phyloP scores from a whole-genome alignment of 352 stramenopile species.

The Phytophthora boehmeriae region DNA sequence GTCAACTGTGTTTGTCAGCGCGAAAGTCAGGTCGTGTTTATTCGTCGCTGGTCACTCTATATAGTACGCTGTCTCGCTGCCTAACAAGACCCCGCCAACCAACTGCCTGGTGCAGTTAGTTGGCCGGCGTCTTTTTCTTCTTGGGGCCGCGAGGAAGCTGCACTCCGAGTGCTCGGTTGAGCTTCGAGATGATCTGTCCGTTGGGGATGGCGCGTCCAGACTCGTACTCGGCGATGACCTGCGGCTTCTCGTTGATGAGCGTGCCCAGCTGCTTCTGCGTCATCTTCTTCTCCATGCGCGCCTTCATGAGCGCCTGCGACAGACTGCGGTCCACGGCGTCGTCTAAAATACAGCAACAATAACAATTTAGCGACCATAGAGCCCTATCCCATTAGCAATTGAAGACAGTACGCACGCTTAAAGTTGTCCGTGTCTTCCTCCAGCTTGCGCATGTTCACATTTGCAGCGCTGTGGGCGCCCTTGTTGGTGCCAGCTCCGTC shows the following conservation, averaged over 20 bases:
- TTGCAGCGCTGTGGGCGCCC: constrained; percentile 75
- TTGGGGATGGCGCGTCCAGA: constrained; percentile 98
- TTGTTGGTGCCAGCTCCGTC: constrained; percentile 85
- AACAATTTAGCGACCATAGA: no score
- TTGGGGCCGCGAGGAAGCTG: constrained; percentile 81
- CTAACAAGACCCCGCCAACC: constrained; percentile 24
- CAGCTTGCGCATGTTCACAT: constrained; percentile 90
- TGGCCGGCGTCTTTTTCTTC: constrained; percentile 62
- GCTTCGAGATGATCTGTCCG: constrained; percentile 96
- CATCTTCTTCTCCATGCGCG: constrained; percentile 97
- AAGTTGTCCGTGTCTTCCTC: constrained; percentile 92
- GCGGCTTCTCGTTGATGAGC: constrained; percentile 95
- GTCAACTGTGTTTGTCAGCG: background rate
- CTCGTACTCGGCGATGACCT: constrained; percentile 98
- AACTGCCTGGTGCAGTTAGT: constrained; percentile 32
- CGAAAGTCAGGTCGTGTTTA: background rate
- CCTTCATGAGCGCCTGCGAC: constrained; percentile 95
- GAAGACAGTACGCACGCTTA: constrained; percentile 64
- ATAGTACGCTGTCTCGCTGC: constrained; percentile 34
- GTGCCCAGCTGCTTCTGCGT: constrained; percentile 98
- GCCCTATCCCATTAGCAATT: no score
- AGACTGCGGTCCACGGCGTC: constrained; percentile 86
- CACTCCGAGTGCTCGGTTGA: constrained; percentile 94
- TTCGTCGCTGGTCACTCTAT: constrained; percentile 32
- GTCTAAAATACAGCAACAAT: constrained; percentile 28